Conservation (phyloP, 306 rosid species). For the Vigna angularis region DNA sequence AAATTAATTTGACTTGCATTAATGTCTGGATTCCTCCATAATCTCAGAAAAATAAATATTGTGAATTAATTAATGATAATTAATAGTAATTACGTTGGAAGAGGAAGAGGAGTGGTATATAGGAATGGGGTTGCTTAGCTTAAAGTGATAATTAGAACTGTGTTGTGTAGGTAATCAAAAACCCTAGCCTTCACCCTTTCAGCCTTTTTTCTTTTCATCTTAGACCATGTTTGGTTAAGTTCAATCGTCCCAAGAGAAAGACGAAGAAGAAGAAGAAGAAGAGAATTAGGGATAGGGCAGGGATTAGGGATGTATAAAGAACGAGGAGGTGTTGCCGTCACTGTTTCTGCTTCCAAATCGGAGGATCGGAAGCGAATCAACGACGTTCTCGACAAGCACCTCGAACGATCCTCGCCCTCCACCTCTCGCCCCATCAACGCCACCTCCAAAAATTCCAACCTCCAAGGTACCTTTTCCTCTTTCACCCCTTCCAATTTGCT, state of each 20-base stretch:
- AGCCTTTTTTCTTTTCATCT: no score
- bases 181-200: not conserved
- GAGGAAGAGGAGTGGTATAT: not conserved
- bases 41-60: not conserved
- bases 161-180: not conserved
- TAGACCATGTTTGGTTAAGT: not conserved
- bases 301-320: slow-evolving; percentile 63
- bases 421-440: slow-evolving; percentile 75
- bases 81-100: not conserved
- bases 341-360: slow-evolving; percentile 59
- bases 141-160: no score
- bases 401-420: slow-evolving; percentile 94
- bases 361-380: slow-evolving; percentile 95
- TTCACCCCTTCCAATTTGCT: not conserved
- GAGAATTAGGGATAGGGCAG: not conserved
- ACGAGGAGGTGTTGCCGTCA: slow-evolving; percentile 36
- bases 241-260: not conserved
- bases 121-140: not conserved
- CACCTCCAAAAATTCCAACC: slow-evolving; percentile 54
- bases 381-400: slow-evolving; percentile 91
- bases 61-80: no score
- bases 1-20: not conserved
- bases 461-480: slow-evolving; percentile 52
- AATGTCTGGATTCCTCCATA: not conserved
- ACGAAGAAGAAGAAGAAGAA: not conserved